Conservation (phyloP, 2,329 filamentous ascomycete species). For the Beauveria asiatica region DNA sequence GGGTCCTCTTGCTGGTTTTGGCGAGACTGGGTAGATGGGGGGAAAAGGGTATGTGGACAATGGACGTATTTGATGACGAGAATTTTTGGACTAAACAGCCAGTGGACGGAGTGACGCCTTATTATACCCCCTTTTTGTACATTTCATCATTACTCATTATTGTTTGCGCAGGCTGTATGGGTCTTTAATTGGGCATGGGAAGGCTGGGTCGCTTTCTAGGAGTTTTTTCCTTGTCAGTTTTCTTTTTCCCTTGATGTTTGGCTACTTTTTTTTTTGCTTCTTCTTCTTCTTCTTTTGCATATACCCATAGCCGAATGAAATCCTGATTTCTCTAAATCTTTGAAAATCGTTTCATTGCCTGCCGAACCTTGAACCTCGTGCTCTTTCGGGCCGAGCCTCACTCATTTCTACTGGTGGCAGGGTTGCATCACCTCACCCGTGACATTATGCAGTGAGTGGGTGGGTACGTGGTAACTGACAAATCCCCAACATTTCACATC, state of each 20-base stretch:
- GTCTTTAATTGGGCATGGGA: neutral
- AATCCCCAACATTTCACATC: neutral
- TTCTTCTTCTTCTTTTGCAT: constrained; percentile 2
- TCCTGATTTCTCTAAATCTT: neutral
- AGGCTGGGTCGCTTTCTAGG: neutral
- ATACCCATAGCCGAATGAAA: constrained; percentile 9
- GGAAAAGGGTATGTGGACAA: neutral
- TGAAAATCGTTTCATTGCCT: neutral
- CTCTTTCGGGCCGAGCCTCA: no score
- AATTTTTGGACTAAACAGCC: neutral
- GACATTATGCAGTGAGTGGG: neutral
- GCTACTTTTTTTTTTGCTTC: neutral
- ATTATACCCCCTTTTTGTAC: neutral
- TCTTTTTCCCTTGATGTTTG: neutral
- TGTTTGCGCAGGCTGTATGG: neutral
- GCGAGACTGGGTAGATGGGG: constrained; percentile 3
- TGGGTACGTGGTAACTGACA: neutral
- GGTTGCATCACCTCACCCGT: no score
- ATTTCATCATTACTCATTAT: neutral
- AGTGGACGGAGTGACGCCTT: neutral
- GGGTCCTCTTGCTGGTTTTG: constrained; percentile 16
- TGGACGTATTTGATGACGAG: neutral
- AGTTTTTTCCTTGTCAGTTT: neutral
- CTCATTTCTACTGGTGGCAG: no score
- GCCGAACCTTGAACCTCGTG: no score